A percentile compares a stretch with the other conserved stretches of the same genome.
These are phyloP conservation scores for Candida taoyuanica DNA, from an alignment of 805 yeast species.

Conservation along the genomic window DNA sequence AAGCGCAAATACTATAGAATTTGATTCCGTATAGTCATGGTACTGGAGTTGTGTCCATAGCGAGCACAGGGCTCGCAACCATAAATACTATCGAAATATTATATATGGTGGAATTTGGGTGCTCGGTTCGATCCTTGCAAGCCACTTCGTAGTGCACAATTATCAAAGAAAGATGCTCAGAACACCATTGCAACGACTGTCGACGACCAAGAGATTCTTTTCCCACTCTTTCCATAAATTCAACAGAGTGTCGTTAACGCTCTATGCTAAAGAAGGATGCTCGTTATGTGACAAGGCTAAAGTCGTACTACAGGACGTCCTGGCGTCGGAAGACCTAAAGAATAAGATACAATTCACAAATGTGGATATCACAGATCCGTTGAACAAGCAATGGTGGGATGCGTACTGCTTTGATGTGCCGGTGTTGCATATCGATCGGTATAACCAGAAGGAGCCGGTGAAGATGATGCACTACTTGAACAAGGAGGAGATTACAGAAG, in stretches of 20 bases:
- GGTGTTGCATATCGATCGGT: conserved; percentile 62
- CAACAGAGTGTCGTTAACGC: conserved; percentile 38
- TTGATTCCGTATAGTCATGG: too few species aligned
- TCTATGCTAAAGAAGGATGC: conserved; percentile 68
- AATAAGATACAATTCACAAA: conserved; percentile 33
- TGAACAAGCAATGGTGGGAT: conserved; percentile 63
- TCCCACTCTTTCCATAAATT: neutral
- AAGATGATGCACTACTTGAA: conserved; percentile 68
- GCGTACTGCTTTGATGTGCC: conserved; percentile 76
- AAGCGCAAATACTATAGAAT: too few species aligned
- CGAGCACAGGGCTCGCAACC: too few species aligned
- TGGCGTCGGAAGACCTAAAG: conserved; percentile 27
- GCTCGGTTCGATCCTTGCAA: too few species aligned
- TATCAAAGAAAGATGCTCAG: too few species aligned
- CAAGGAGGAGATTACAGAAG: conserved; percentile 49
- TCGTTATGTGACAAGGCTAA: conserved; percentile 65
- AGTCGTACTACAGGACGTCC: conserved; percentile 40
- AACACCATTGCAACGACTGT: neutral
- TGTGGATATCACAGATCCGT: conserved; percentile 56
- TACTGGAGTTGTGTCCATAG: too few species aligned
- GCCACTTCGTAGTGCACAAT: too few species aligned
- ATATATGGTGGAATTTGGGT: too few species aligned
- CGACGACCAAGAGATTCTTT: conserved; percentile 1
- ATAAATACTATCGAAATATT: too few species aligned
- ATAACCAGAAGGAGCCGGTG: conserved; percentile 39